Percentiles rank a stretch among this genome's conserved stretches.
Conservation (phyloP, 2,329 filamentous ascomycete species). For the Nothophaeocryptopus gaeumannii region DNA sequence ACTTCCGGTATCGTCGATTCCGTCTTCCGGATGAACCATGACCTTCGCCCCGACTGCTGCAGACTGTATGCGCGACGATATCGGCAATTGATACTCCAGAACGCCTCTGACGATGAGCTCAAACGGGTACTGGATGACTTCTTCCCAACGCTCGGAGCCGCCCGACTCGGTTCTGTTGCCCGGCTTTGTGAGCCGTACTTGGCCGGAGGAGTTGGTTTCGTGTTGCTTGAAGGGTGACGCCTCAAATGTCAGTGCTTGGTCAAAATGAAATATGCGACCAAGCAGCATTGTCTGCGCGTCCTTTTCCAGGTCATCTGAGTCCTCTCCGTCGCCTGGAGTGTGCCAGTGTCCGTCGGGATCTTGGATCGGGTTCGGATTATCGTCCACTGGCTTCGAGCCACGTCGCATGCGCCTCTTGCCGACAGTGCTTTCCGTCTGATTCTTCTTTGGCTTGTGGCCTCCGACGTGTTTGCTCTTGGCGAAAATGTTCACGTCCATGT, state of each 20-base stretch:
- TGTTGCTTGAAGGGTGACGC: slow-evolving; percentile 80
- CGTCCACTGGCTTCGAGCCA: slow-evolving; percentile 7
- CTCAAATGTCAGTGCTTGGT: slow-evolving; percentile 84
- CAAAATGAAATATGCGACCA: slow-evolving; percentile 82
- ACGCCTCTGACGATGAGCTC: slow-evolving; percentile 89
- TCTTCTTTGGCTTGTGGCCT: slow-evolving; percentile 12
- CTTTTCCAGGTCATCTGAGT: slow-evolving; percentile 51
- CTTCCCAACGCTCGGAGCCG: slow-evolving; percentile 83
- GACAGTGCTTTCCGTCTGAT: background rate
- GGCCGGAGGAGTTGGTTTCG: slow-evolving; percentile 70
- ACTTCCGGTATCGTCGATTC: slow-evolving; percentile 26
- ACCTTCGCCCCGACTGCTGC: slow-evolving; percentile 47
- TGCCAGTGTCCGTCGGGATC: slow-evolving; percentile 29
- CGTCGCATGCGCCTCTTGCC: slow-evolving; percentile 9
- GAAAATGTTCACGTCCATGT: slow-evolving; percentile 88
- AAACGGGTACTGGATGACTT: slow-evolving; percentile 86
- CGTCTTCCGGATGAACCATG: slow-evolving; percentile 41
- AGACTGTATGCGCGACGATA: slow-evolving; percentile 55
- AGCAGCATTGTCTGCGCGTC: slow-evolving; percentile 81
- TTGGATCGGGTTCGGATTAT: slow-evolving; percentile 19
- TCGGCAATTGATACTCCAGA: slow-evolving; percentile 72
- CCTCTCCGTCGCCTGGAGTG: slow-evolving; percentile 40
- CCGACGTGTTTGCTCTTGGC: slow-evolving; percentile 89
- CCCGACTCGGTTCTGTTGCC: slow-evolving; percentile 83
- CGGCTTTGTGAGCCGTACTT: slow-evolving; percentile 76